Evolutionary conservation across 306 rosid genomes (phyloP), one percentile per base, ranked within the genome.

Genomic region (Rosa persica): DNA sequence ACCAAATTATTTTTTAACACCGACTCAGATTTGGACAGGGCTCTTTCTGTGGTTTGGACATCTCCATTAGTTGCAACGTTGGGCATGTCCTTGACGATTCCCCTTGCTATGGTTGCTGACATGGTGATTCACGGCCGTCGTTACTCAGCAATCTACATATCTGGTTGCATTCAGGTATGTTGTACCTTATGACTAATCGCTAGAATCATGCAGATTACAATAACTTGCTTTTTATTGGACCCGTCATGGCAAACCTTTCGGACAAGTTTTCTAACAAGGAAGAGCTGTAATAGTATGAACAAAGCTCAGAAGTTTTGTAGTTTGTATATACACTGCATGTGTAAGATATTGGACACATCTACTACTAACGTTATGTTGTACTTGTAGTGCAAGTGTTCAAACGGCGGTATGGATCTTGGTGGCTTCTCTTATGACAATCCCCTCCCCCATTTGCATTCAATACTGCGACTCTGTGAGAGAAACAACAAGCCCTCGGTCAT

Each of bases 41-140:
- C 92, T 23, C 83, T 90, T 67, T 90, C 97, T 30, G 89, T 92
- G 70, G 86, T 90, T 43, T 92, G 97, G 97, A 92, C 92, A 6
- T 74, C 91, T 76, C 97, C 97, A 38, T 82, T 92, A 78, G 92
- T 92, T 57, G 89, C 95, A 5, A 90, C 92, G 7, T 44, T 92
- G 38, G 97, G 95, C 70, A 84, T 86, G 89, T 88, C 93, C 42
- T 80, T 92, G 83, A 92, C 95, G 64, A 90, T 92, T 76, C 97
- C 97, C 0, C 83, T 90, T 11, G 97, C 97, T 22, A 90, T 92
- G 97, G 73, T 89, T 48, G 97, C 97, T 11, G 97, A 92, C 80
- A 80, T 87, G 86, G 77, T 89, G 27, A 67, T 92, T 25, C 92
- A 90, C 62, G 87, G 93, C 38, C 93, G 93, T 34, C 85, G 55